phyloP scores from a whole-genome alignment of 2,329 filamentous ascomycete genomes.

The Exophiala lecanii-corni region DNA sequence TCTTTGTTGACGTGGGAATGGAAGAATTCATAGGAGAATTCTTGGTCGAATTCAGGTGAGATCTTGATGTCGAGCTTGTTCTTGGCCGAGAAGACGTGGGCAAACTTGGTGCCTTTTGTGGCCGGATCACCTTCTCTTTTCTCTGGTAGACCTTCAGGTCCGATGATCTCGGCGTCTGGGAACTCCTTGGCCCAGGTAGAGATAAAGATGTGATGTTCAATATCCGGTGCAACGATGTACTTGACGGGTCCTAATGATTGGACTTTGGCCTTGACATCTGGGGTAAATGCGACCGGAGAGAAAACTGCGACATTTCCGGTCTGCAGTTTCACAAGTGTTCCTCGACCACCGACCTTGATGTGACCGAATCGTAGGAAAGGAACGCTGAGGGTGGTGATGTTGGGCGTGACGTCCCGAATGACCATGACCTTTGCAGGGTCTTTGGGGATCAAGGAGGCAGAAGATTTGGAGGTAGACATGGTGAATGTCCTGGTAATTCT shows the following conservation, averaged over 20 bases:
- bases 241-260: conserved; percentile 63
- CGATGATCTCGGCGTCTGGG: conserved; percentile 74
- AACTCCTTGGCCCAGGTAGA: conserved; percentile 77
- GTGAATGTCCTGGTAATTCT: conserved; percentile 3
- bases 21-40: conserved; percentile 84
- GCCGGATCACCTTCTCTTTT: conserved; percentile 63
- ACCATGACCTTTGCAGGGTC: conserved; percentile 84
- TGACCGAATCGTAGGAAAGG: conserved; percentile 79
- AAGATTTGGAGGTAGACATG: conserved; percentile 49
- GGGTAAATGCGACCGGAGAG: conserved; percentile 82
- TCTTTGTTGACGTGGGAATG: conserved; percentile 78
- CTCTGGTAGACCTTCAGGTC: conserved; percentile 74
- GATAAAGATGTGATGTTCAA: conserved; percentile 93
- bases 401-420: conserved; percentile 71
- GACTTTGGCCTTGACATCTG: conserved; percentile 59
- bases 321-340: conserved; percentile 75
- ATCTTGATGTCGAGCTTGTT: conserved; percentile 53
- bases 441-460: conserved; percentile 55
- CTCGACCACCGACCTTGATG: conserved; percentile 79
- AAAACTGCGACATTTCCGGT: conserved; percentile 80
- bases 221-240: conserved; percentile 83
- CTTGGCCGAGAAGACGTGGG: conserved; percentile 58
- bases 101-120: conserved; percentile 58
- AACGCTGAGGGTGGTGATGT: conserved; percentile 64
- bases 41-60: conserved; percentile 72